These are phyloP conservation scores for Euphorbia schlechtendalii DNA, from an alignment of 441 rosid genomes.

Conservation along the genomic window DNA sequence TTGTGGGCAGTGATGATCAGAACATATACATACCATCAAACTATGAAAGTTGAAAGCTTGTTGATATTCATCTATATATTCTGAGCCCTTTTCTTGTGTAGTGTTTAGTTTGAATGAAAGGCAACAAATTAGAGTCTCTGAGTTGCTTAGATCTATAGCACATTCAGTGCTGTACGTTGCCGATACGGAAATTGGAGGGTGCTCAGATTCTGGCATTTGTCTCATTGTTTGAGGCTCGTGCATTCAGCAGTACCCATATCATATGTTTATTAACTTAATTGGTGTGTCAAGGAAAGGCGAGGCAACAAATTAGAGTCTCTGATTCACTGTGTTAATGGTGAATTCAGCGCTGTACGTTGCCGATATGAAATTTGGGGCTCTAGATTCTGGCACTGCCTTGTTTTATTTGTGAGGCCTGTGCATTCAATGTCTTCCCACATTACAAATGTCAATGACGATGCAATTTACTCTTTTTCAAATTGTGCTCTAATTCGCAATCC, in stretches of 20 bases:
- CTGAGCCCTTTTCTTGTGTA: slow-evolving; percentile 26
- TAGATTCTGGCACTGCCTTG: slow-evolving; percentile 37
- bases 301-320: slow-evolving; percentile 71
- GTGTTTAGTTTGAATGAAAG: neutral
- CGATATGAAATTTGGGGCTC: slow-evolving; percentile 29
- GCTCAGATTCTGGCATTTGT: neutral
- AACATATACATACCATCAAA: slow-evolving; percentile 45
- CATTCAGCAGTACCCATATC: neutral
- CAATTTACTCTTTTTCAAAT: no score
- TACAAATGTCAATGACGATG: no score
- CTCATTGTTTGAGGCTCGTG: neutral
- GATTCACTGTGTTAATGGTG: slow-evolving; percentile 36
- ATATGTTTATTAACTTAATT: no score
- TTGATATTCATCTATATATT: slow-evolving; percentile 29
- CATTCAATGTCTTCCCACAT: slow-evolving; percentile 38
- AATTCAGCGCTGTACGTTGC: slow-evolving; percentile 60
- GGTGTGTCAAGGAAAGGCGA: neutral
- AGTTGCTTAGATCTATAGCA: neutral
- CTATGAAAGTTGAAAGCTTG: slow-evolving; percentile 32
- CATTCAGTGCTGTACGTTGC: neutral
- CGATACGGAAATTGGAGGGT: neutral
- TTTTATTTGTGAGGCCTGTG: slow-evolving; percentile 9
- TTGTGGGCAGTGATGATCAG: slow-evolving; percentile 37
- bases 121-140: neutral
- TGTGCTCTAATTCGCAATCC: no score